Percentiles rank a stretch among this genome's conserved stretches.
Conservation (phyloP, 192 early-diverging fungal genomes). For the Entomortierella parvispora region DNA sequence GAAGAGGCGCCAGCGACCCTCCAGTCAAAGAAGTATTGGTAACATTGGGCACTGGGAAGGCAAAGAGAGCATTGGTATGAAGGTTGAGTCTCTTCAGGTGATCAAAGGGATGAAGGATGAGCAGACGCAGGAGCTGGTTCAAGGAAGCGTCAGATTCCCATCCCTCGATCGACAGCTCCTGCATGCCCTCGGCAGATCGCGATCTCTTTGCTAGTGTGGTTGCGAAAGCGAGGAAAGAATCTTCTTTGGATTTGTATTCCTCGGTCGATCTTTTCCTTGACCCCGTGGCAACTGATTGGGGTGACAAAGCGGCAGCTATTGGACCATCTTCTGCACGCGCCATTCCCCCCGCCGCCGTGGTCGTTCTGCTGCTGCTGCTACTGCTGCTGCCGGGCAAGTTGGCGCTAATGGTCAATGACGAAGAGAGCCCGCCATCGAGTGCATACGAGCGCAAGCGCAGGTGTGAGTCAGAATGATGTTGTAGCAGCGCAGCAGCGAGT, state of each 20-base stretch:
- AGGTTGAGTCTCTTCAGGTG: conserved; percentile 7
- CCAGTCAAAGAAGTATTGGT: not conserved
- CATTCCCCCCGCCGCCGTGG: too few species aligned
- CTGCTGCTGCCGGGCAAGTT: not conserved
- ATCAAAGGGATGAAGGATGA: not conserved
- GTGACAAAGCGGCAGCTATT: too few species aligned
- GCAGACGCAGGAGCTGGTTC: not conserved
- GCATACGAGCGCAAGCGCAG: not conserved
- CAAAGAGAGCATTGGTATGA: not conserved
- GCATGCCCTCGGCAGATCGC: conserved; percentile 3
- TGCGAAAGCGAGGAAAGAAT: conserved; percentile 16
- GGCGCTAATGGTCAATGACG: too few species aligned
- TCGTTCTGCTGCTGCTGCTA: not conserved
- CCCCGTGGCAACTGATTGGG: too few species aligned
- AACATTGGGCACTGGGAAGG: not conserved
- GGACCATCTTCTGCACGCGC: too few species aligned
- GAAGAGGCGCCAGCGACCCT: not conserved
- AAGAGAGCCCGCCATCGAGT: too few species aligned
- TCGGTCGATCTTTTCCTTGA: too few species aligned
- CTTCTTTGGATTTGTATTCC: too few species aligned
- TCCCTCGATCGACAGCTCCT: not conserved
- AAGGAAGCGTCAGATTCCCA: conserved; percentile 11
- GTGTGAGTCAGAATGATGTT: not conserved
- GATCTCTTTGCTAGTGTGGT: not conserved
- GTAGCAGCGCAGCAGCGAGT: conserved; percentile 10